A percentile compares a stretch with the other conserved stretches of the same genome.
Conservation (phyloP, 2,329 filamentous ascomycete genomes). For the Apiospora hydei region DNA sequence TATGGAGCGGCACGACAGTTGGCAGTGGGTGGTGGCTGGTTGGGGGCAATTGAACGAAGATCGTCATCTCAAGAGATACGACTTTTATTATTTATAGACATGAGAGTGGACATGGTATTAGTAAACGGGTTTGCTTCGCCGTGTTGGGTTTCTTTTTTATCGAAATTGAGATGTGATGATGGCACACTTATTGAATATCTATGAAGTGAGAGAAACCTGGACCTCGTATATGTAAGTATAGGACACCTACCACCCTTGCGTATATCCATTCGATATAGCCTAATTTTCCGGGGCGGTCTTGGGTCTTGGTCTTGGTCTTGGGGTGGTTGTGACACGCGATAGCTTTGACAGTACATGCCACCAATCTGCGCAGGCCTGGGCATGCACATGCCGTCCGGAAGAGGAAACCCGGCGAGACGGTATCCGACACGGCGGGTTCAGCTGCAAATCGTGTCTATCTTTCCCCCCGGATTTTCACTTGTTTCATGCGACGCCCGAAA, state of each 20-base stretch:
- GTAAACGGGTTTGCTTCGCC: background rate
- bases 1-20: background rate
- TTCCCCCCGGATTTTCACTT: background rate
- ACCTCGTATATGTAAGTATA: too few species aligned
- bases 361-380: background rate
- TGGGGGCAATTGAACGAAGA: background rate
- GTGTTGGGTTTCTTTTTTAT: too few species aligned
- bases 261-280: background rate
- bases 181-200: too few species aligned
- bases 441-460: background rate
- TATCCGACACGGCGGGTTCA: slow-evolving; percentile 1
- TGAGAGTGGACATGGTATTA: background rate
- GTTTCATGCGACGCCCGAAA: background rate
- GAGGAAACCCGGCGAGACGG: background rate
- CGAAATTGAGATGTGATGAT: too few species aligned
- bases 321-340: background rate
- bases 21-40: background rate
- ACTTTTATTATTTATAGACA: background rate
- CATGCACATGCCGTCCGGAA: background rate
- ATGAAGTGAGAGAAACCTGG: too few species aligned
- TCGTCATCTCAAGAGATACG: background rate
- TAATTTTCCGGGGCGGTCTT: background rate
- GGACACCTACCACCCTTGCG: too few species aligned
- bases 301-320: too few species aligned
- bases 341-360: background rate